phyloP scores from a whole-genome alignment of 192 early-diverging fungal species.

The Backusella westeae region DNA sequence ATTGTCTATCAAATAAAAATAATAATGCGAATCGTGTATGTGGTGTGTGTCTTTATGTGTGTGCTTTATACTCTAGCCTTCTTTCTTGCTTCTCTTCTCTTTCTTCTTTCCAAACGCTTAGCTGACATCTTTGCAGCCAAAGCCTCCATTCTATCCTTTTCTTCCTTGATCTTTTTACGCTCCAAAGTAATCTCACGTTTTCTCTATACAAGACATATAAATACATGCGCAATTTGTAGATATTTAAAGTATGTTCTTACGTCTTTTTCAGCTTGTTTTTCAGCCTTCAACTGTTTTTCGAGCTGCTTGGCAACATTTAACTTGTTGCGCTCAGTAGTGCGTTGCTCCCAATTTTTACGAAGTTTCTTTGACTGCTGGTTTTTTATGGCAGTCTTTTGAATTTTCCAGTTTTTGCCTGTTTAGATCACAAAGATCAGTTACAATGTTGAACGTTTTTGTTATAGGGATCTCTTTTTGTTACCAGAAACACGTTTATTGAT shows the following conservation, averaged over 20 bases:
- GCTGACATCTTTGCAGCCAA: conserved; percentile 38
- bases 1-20: background rate
- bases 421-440: background rate
- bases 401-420: conserved; percentile 39
- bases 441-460: background rate
- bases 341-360: conserved; percentile 48
- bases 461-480: background rate
- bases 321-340: conserved; percentile 46
- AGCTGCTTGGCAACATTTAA: conserved; percentile 44
- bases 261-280: conserved; percentile 49
- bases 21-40: background rate
- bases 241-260: conserved; percentile 23
- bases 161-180: conserved; percentile 46
- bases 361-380: conserved; percentile 33
- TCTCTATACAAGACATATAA: conserved; percentile 13
- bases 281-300: conserved; percentile 52
- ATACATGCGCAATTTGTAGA: too few relatives aligned
- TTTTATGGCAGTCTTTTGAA: conserved; percentile 36
- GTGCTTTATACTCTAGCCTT: conserved; percentile 25
- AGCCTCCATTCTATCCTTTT: conserved; percentile 49
- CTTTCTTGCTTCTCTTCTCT: conserved; percentile 28
- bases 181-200: conserved; percentile 33
- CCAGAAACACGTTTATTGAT: conserved; percentile 40
- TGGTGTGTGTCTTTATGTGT: background rate
- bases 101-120: conserved; percentile 23